Base-by-base conservation (phyloP, 2,329 filamentous ascomycete species). In the Alternaria arbusti region DNA sequence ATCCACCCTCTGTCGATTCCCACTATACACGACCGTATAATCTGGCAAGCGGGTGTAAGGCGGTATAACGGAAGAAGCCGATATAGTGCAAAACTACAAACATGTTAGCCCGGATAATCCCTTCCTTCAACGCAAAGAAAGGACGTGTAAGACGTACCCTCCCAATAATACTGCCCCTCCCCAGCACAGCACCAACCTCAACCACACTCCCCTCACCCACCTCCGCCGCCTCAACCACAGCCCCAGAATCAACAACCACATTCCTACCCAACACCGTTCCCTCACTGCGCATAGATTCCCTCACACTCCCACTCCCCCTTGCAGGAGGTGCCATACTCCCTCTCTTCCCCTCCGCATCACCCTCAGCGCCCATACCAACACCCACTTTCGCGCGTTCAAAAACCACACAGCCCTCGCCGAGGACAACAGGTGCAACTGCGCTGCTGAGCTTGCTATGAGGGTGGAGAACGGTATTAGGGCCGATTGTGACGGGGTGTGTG, bases 381-480 rank as follows among this genome's bases (percentile, higher is more conserved):
- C 80, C 80, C 3, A 85, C 74, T 22, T 78, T 72, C 15, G 82
- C 82, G 36, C 84, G 84, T 74, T 98, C 96, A 70, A 91, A 89
- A 46, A 98, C 85, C 49, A 97, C 91, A 72, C 92, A 96, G 25
- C 81, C 80, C 46, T 79, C 77, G 0, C 82, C 83, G 8, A 85
- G 74, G 17, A 77, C 77, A 1, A 85, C 81, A 2, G 79, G 78
- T n/a, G 80, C 81, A 17, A 78, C 58, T 1, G 78, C 75, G 43
- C 82, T 82, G 40, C 76, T 78, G 28, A 85, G 75, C 54, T 74
- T 89, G 15, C 90, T 88, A 52, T 94, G 92, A 1, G 96, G 94
- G 74, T 98, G 95, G n/a, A 99, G 82, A 7, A 97, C 87, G 4
- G 89, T 90, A 74, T 93, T 90, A 23, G 91, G 86, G 60, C 90